phyloP scores from a whole-genome alignment of 2,329 filamentous ascomycete genomes.

The Colletotrichum lindemuthianum region DNA sequence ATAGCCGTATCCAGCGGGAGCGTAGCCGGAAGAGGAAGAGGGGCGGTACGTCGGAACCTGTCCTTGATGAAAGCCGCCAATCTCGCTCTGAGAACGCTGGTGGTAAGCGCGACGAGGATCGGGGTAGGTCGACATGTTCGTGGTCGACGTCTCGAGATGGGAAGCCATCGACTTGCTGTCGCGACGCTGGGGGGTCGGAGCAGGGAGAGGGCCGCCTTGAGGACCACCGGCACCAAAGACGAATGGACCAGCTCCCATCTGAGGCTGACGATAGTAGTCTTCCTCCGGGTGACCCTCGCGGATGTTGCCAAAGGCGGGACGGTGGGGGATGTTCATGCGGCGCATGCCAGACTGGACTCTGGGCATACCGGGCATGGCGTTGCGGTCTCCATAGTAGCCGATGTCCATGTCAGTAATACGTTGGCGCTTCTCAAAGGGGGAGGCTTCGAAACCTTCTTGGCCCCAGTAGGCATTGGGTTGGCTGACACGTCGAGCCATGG shows the following conservation, averaged over 20 bases:
- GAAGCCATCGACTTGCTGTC: slow-evolving; percentile 36
- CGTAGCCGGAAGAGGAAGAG: slow-evolving; percentile 34
- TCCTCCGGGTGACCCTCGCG: slow-evolving; percentile 46
- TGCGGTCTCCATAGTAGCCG: slow-evolving; percentile 39
- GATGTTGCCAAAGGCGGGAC: slow-evolving; percentile 44
- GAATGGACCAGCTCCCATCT: slow-evolving; percentile 34
- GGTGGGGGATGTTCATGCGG: slow-evolving; percentile 36
- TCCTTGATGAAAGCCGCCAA: slow-evolving; percentile 36
- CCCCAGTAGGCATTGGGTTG: slow-evolving; percentile 39
- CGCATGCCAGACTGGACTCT: slow-evolving; percentile 36
- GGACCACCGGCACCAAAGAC: slow-evolving; percentile 33
- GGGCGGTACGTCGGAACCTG: slow-evolving; percentile 36
- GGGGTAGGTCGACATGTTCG: slow-evolving; percentile 32
- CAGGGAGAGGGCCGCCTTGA: slow-evolving; percentile 38
- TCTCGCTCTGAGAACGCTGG: slow-evolving; percentile 45
- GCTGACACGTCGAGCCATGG: slow-evolving; percentile 42
- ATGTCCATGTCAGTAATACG: slow-evolving; percentile 38
- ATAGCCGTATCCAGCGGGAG: slow-evolving; percentile 27
- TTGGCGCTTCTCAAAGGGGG: slow-evolving; percentile 44
- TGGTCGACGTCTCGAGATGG: slow-evolving; percentile 37
- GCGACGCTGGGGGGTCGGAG: slow-evolving; percentile 39
- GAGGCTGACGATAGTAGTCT: slow-evolving; percentile 39
- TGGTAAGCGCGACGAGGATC: slow-evolving; percentile 40
- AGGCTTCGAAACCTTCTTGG: slow-evolving; percentile 34
- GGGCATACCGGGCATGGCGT: slow-evolving; percentile 36